These are phyloP conservation scores for Gaeumannomyces tritici DNA, from an alignment of 2,329 filamentous ascomycete genomes.

Conservation along the genomic window DNA sequence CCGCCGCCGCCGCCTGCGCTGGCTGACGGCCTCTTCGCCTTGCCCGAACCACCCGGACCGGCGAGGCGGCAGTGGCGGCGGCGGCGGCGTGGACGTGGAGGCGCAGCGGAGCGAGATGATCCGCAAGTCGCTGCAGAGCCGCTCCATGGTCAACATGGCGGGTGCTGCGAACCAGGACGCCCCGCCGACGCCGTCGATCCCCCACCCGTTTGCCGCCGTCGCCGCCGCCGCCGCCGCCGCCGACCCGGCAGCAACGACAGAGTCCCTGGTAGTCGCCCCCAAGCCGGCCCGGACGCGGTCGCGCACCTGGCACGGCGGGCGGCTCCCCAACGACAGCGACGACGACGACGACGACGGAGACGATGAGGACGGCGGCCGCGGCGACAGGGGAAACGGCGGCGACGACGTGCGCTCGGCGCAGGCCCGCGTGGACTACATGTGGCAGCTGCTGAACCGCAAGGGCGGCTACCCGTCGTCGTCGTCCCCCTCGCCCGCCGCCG, in stretches of 20 bases:
- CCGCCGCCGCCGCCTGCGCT: not conserved
- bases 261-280: not conserved
- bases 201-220: not conserved
- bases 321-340: too few relatives aligned
- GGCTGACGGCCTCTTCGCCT: not conserved
- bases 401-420: not conserved
- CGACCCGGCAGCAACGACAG: not conserved
- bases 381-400: not conserved
- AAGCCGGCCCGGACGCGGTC: not conserved
- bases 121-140: constrained; percentile 28
- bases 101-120: constrained; percentile 28
- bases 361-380: not conserved
- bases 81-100: constrained; percentile 22
- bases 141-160: constrained; percentile 9
- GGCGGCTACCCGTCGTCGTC: not conserved
- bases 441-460: not conserved
- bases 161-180: not conserved
- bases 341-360: not conserved
- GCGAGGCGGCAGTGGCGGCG: not conserved
- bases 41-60: not conserved
- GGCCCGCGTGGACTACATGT: not conserved
- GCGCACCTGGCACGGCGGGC: not conserved
- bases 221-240: too few relatives aligned
- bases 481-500: too few relatives aligned
- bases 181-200: not conserved